These are phyloP conservation scores for Hanseniaspora vineae DNA, from an alignment of 805 yeast genomes.

Conservation along the genomic window DNA sequence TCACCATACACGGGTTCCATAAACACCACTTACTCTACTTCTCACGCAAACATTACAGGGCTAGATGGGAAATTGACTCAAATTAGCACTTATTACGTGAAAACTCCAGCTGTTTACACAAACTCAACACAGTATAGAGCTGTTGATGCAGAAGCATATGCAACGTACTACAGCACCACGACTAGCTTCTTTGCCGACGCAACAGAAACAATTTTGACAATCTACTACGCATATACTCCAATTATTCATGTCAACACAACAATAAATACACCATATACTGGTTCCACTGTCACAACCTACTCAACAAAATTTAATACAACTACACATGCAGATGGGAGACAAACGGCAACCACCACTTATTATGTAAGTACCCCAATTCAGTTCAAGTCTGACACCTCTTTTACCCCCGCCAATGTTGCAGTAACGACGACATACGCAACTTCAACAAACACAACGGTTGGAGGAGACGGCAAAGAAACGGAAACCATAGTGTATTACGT, in stretches of 20 bases:
- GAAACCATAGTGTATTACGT: slow-evolving; percentile 7
- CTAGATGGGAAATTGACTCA: slow-evolving; percentile 5
- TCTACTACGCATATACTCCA: too few species aligned
- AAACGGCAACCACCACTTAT: slow-evolving; percentile 5
- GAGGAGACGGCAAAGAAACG: slow-evolving; percentile 6
- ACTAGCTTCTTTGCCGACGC: too few species aligned
- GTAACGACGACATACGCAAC: slow-evolving; percentile 1
- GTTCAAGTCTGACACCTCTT: too few species aligned
- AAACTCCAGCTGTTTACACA: slow-evolving; percentile 4
- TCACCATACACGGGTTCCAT: neutral
- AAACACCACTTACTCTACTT: slow-evolving; percentile 5
- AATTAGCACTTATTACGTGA: slow-evolving; percentile 6
- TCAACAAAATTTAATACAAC: slow-evolving; percentile 6
- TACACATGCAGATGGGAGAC: slow-evolving; percentile 7
- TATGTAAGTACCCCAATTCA: slow-evolving; percentile 6
- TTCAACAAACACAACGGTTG: slow-evolving; percentile 2
- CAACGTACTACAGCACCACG: too few species aligned
- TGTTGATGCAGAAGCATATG: too few species aligned
- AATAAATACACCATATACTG: neutral
- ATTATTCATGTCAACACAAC: neutral
- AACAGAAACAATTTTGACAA: too few species aligned
- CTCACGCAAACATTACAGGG: slow-evolving; percentile 4
- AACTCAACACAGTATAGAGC: too few species aligned
- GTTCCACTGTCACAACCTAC: slow-evolving; percentile 1
- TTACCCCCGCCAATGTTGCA: neutral